Base-by-base conservation (phyloP, 2,329 filamentous ascomycete genomes). In the Blumeriella jaapii region DNA sequence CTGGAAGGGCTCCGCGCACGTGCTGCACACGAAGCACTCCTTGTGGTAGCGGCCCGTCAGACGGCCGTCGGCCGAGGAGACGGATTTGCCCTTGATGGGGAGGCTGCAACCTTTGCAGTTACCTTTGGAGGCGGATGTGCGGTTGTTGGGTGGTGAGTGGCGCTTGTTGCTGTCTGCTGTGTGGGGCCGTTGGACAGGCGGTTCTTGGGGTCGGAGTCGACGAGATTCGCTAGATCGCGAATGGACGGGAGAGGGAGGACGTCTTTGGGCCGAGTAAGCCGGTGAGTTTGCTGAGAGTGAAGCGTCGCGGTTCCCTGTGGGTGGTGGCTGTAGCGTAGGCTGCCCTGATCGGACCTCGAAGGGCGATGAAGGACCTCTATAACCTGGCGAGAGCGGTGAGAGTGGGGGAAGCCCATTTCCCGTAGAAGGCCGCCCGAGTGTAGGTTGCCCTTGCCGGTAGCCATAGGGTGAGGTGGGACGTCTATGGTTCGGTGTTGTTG, bases 1-100 rank as follows among this genome's bases (percentile, higher is more conserved):
- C 13, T 77, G 67, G 54, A 96, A 98, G 1, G 86, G 79, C 35
- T 77, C 69, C 8, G 67, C 65, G 62, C 91, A 98, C 1, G 81
- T 86, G 4, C 75, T 73, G 67, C 91, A 98, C 8, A 89, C 82
- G 55, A 98, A 96, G 58, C 89, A 98, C 4, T 80, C 72, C 58
- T 93, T 93, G 66, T 98, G 91, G 58, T 94, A 98, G 44, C 86
- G 79, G 7, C 91, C 91, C 0, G 84, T 93, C 15, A 98, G 66
- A 15, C 87, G 78, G 11, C 91, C 91, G 50, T 95, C 91, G 1
- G 86, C 86, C 10, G 86, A 93, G 20, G 89, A 93, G 39, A 98
- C 78, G 1, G 86, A 94, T 61, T 95, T 96, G 13, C 86, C 89
- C 28, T 75, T 72, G 50, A 98, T 96, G 5, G 69, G 63, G 29